These are phyloP conservation scores for Candida nonsorbophila DNA, from an alignment of 805 yeast species.

Conservation along the genomic window DNA sequence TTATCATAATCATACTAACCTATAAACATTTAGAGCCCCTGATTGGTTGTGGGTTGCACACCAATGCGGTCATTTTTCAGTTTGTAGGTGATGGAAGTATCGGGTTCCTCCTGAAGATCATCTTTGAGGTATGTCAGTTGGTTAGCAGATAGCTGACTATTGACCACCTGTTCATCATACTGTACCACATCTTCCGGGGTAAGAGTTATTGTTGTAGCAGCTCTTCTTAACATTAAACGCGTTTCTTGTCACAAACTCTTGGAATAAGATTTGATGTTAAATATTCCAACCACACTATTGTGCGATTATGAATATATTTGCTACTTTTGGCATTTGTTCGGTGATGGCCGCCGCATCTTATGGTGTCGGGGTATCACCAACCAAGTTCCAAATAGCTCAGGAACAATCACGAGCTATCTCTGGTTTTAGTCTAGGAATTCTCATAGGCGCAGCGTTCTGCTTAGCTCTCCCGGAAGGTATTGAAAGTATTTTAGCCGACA, in stretches of 20 bases:
- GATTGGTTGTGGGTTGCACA: conserved; percentile 2
- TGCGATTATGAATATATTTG: too few relatives aligned
- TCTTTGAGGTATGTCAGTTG: conserved; percentile 5
- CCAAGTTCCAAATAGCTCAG: conserved; percentile 2
- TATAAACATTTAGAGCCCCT: conserved; percentile 1
- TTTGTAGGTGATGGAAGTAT: conserved; percentile 10
- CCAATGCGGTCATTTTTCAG: conserved; percentile 19
- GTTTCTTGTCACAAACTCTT: not conserved
- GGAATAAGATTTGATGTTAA: not conserved
- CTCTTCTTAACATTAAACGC: conserved; percentile 69
- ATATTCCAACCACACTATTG: not conserved
- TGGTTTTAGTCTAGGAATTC: conserved; percentile 7
- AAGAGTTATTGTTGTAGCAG: conserved; percentile 61
- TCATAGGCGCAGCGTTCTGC: conserved; percentile 10
- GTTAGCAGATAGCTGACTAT: too few relatives aligned
- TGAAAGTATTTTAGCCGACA: too few relatives aligned
- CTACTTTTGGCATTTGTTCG: too few relatives aligned
- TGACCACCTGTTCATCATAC: conserved; percentile 31
- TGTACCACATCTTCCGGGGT: conserved; percentile 63
- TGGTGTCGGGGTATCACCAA: conserved; percentile 10
- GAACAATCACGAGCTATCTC: conserved; percentile 5
- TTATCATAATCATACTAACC: not conserved
- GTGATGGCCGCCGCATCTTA: conserved; percentile 8
- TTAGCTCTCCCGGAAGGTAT: conserved; percentile 11
- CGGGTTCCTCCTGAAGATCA: conserved; percentile 9